phyloP scores from a whole-genome alignment of 352 stramenopile species.

The Blastocystis sp. region DNA sequence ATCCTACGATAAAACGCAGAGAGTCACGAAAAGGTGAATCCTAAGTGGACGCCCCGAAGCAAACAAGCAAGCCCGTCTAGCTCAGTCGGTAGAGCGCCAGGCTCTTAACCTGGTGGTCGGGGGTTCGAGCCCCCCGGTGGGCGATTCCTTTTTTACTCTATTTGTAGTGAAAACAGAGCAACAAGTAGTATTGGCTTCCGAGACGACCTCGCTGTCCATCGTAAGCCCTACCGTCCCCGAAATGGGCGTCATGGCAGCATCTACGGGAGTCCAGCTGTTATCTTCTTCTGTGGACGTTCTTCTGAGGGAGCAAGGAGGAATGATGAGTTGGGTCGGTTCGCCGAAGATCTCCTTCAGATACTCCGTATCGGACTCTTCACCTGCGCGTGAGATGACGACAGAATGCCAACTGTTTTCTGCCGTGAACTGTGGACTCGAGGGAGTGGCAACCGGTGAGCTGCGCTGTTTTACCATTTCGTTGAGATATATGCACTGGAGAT shows the following conservation, averaged over 20 bases:
- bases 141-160: neutral
- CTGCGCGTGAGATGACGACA: neutral
- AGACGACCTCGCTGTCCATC: conserved; percentile 26
- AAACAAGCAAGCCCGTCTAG: neutral
- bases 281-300: conserved; percentile 41
- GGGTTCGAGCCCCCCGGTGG: conserved; percentile 6
- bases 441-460: neutral
- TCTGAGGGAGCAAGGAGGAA: conserved; percentile 26
- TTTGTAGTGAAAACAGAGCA: conserved; percentile 22
- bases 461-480: conserved; percentile 47
- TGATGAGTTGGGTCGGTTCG: neutral
- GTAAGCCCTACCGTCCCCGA: conserved; percentile 23
- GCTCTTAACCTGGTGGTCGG: conserved; percentile 19
- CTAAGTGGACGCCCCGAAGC: neutral
- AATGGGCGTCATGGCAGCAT: conserved; percentile 52
- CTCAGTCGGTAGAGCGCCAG: neutral
- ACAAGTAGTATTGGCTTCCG: neutral
- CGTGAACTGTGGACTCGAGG: neutral
- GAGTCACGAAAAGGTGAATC: neutral
- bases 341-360: conserved; percentile 58
- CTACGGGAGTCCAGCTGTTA: conserved; percentile 37
- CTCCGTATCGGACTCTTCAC: neutral
- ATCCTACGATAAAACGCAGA: no score
- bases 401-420: neutral
- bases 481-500: conserved; percentile 52